Evolutionary conservation across 306 rosid genomes (phyloP).

Genomic region (Cicer pinnatifidum): DNA sequence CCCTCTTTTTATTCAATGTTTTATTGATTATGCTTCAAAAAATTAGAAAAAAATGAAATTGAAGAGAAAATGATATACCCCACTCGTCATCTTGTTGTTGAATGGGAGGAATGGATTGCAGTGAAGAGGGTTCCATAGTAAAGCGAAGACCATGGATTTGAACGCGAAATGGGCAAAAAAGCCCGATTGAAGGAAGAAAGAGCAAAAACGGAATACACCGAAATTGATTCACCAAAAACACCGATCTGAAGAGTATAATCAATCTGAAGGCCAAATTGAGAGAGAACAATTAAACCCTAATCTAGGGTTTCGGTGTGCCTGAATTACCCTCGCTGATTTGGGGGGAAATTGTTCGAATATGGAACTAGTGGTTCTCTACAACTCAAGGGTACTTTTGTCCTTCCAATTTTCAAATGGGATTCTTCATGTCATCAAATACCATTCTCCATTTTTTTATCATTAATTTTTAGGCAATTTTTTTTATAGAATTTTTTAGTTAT

Average conservation of each 20-base stretch:
- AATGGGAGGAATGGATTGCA: slow-evolving; percentile 56
- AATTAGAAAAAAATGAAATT: neutral
- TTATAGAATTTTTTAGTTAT: neutral
- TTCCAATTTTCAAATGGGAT: neutral
- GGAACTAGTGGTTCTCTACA: neutral
- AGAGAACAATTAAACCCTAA: slow-evolving; percentile 53
- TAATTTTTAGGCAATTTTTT: neutral
- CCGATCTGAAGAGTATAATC: slow-evolving; percentile 38
- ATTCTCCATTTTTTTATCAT: neutral
- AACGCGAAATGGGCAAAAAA: slow-evolving; percentile 64
- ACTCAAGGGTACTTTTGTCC: slow-evolving; percentile 43
- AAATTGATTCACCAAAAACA: slow-evolving; percentile 24
- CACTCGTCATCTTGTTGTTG: slow-evolving; percentile 77
- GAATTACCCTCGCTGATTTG: slow-evolving; percentile 48
- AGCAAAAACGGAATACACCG: slow-evolving; percentile 24
- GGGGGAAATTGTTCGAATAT: slow-evolving; percentile 2
- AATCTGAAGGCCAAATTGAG: slow-evolving; percentile 18
- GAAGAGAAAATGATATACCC: slow-evolving; percentile 60
- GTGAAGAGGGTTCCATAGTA: slow-evolving; percentile 60
- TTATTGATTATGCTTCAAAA: neutral
- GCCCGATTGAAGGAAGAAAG: slow-evolving; percentile 58
- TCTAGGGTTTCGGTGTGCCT: slow-evolving; percentile 47
- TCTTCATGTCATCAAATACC: neutral
- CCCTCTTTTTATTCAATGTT: neutral
- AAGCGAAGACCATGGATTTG: slow-evolving; percentile 56